Base-by-base conservation (phyloP, 441 rosid genomes). In the Omphalea diandra region DNA sequence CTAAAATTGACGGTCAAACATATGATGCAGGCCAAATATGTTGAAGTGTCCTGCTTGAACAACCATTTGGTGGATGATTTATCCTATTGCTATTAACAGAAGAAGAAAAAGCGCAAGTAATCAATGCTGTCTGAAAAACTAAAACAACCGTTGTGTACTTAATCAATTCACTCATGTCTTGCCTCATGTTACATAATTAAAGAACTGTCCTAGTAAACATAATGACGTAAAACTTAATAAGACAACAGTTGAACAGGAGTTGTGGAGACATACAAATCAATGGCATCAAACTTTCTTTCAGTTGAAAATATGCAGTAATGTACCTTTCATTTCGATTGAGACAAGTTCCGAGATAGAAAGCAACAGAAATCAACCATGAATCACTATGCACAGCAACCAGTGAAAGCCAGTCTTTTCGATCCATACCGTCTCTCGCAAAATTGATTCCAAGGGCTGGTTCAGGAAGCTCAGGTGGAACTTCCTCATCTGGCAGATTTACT, bases 341-440 rank as follows among this genome's bases (percentile, higher is more conserved):
- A 7, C 85, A 83, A 83, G 93, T 88, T 26, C 93, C 96, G 38
- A 82, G 83, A 79, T 90, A 90, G 75, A 86, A 88, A 41, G 93
- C 83, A 71, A 90, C 93, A 49, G 94, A 84, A 60, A 88, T 86
- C 69, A 90, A 65, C 96, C 96, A 90, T 61, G 88, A 90, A 76
- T 90, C 91, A 73, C 91, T 86, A 76, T 86, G 93, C 64, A 90
- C 93, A 11, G 93, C 91, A 67, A 90, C 93, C 70, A 90, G 74
- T 0, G 91, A 88, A 67, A 90, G 83, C 96, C 96, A 90, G 47
- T 90, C 91, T 74, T 88, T 88, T 58, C 90, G 76, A 18, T 79
- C 81, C 94, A 90, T 90, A 20, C 91, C 96, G 79, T 90, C 94
- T 76, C 94, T 84, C 0, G 90, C 91, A 59, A 90, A 90, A 75